Percentiles rank a stretch among this genome's conserved stretches.
phyloP scores from a whole-genome alignment of 2,329 filamentous ascomycete species.

The Raffaelea arxii region DNA sequence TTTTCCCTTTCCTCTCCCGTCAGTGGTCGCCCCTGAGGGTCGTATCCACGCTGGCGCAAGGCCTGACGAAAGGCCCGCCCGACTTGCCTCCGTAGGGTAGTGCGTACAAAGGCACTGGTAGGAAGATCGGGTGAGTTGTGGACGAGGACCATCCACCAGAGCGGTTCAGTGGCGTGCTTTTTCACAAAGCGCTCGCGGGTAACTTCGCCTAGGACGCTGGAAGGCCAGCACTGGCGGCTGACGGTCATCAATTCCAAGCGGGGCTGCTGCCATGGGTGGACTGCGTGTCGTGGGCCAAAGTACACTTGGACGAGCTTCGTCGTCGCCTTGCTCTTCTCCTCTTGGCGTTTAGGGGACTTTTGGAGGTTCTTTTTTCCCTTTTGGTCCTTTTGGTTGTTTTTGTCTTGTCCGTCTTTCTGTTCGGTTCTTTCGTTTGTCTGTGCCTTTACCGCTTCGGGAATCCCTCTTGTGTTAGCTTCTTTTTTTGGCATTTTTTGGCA shows the following conservation, averaged over 20 bases:
- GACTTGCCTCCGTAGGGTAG: conserved; percentile 7
- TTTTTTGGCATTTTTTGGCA: background rate
- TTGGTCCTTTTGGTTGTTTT: background rate
- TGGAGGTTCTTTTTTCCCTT: background rate
- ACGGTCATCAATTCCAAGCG: background rate
- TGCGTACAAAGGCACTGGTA: conserved; percentile 4
- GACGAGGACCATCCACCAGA: conserved; percentile 11
- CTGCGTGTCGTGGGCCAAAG: background rate
- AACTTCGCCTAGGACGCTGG: conserved; percentile 13
- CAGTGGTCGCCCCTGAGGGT: conserved; percentile 10
- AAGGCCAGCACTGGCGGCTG: conserved; percentile 5
- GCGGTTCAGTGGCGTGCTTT: conserved; percentile 14
- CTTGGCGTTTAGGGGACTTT: too few relatives aligned
- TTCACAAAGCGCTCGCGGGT: conserved; percentile 19
- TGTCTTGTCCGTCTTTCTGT: background rate
- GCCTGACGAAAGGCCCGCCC: conserved; percentile 13
- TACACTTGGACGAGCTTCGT: too few relatives aligned
- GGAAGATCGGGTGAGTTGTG: background rate
- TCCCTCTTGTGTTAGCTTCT: background rate
- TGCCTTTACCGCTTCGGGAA: too few relatives aligned
- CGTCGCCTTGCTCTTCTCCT: too few relatives aligned
- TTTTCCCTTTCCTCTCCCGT: too few relatives aligned
- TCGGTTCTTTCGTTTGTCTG: background rate
- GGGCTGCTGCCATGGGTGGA: background rate
- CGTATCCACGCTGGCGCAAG: conserved; percentile 15